Percentiles rank a stretch among this genome's conserved stretches.
Conservation (phyloP, 106 monocot species). For the Platanthera guangdongensis region DNA sequence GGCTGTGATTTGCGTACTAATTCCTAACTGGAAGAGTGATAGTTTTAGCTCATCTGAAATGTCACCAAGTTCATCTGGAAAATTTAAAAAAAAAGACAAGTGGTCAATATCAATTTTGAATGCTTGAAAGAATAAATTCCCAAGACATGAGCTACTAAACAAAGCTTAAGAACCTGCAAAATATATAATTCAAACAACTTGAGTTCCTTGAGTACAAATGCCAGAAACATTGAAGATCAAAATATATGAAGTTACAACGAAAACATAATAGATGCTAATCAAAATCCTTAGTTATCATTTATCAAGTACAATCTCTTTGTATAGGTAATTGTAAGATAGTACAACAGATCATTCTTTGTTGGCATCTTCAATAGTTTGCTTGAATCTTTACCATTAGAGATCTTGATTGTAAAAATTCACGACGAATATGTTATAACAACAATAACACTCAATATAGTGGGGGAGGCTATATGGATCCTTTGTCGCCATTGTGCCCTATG, state of each 20-base stretch:
- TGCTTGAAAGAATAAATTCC: background rate
- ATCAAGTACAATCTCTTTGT: background rate
- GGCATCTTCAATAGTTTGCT: background rate
- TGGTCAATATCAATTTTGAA: background rate
- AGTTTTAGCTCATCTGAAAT: conserved; percentile 83
- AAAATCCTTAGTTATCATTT: background rate
- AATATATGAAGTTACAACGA: background rate
- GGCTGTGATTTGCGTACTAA: conserved; percentile 91
- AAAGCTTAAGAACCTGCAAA: background rate
- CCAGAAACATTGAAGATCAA: background rate
- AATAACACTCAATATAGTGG: background rate
- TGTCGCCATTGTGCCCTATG: too few species aligned
- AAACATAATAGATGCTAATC: background rate
- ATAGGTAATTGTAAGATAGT: background rate
- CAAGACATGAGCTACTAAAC: background rate
- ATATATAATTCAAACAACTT: background rate
- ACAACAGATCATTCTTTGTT: background rate
- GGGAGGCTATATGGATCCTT: too few species aligned
- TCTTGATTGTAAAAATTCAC: background rate
- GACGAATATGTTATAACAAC: background rate
- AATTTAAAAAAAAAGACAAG: background rate
- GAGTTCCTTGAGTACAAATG: background rate
- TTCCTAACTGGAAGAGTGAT: conserved; percentile 94
- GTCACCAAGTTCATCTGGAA: conserved; percentile 89
- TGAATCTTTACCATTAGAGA: background rate